Evolutionary conservation across 805 yeast genomes (phyloP), one percentile per base, ranked within the genome.

Genomic region (Yamadazyma paraphyllophila): DNA sequence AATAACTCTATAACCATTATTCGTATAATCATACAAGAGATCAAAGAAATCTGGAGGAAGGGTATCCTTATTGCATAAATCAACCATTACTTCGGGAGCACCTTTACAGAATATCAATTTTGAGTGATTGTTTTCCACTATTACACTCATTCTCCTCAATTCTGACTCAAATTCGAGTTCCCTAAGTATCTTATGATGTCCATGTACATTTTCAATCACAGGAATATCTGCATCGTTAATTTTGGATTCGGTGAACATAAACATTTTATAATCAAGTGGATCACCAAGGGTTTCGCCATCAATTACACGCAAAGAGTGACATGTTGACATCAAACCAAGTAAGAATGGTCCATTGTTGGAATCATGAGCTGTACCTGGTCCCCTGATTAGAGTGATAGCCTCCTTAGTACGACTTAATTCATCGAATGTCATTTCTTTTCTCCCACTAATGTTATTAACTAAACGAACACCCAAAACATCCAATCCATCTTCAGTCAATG

Each of bases 401-500:
- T 41, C 41, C 11, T 30, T 24, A 13, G 38, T 35, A 17, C 54
- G 37, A 7, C 57, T 45, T 39, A 69, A 39, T 11, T 64, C 63
- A 26, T 62, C 67, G 48, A 71, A 71, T 3, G 66, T 53, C 24
- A 66, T 61, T 44, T 67, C 73, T 47, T 65, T 66, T 50, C 78
- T 58, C 11, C 76, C 71, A 24, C 55, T 45, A 34, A 71, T 75
- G 63, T 69, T 63, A 45, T 63, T 62, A 1, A 69, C 65, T 3
- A 80, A 46, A 46, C 76, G 79, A 14, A 72, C 69, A 1, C 84
- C 82, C 57, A 90, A 72, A 2, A 94, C 88, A 61, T 92, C 98
- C 31, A 94, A 72, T 0, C 98, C 98, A 61, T 94, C 99, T 59
- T 94, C 98, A 0, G 99, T 94, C 51, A 94, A 71, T 0, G 99